Percentiles rank a stretch among this genome's conserved stretches.
Conservation (phyloP, 208 protist species). For the Crithidia sp. region DNA sequence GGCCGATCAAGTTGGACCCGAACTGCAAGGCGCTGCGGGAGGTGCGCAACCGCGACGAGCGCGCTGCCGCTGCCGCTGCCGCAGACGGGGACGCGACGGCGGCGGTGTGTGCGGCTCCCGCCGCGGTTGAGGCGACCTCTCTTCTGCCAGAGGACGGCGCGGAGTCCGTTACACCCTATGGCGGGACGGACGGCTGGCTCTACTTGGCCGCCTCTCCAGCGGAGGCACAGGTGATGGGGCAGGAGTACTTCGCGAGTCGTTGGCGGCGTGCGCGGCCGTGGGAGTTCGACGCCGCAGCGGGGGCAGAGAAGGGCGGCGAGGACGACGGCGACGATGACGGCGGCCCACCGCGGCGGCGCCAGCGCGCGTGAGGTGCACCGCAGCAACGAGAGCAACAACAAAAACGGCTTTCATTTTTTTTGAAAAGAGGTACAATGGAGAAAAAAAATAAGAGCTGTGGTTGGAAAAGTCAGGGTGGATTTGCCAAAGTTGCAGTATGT, state of each 20-base stretch:
- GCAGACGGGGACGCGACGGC: background rate
- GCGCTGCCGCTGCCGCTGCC: background rate
- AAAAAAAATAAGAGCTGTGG: too few relatives aligned
- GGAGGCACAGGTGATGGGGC: constrained; percentile 36
- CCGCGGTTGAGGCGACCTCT: background rate
- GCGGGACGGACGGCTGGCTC: constrained; percentile 71
- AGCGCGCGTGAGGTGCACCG: too few relatives aligned
- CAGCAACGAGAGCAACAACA: too few relatives aligned
- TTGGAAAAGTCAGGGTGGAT: too few relatives aligned
- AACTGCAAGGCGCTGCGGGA: constrained; percentile 45
- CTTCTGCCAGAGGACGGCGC: background rate
- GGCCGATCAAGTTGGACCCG: constrained; percentile 27
- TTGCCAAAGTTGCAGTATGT: too few relatives aligned
- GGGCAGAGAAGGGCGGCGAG: background rate
- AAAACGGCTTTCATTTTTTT: too few relatives aligned
- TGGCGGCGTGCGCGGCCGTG: constrained; percentile 51
- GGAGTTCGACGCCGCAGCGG: constrained; percentile 31
- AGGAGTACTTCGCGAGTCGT: constrained; percentile 41
- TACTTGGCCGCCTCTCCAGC: constrained; percentile 53
- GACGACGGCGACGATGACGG: constrained; percentile 27
- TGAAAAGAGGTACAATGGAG: too few relatives aligned
- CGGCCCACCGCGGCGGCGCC: background rate
- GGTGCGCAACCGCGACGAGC: constrained; percentile 38
- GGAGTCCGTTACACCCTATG: constrained; percentile 22
- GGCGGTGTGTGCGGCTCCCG: background rate